Base-by-base conservation (phyloP, 2,329 filamentous ascomycete species). In the Sodiomyces alkalinus region DNA sequence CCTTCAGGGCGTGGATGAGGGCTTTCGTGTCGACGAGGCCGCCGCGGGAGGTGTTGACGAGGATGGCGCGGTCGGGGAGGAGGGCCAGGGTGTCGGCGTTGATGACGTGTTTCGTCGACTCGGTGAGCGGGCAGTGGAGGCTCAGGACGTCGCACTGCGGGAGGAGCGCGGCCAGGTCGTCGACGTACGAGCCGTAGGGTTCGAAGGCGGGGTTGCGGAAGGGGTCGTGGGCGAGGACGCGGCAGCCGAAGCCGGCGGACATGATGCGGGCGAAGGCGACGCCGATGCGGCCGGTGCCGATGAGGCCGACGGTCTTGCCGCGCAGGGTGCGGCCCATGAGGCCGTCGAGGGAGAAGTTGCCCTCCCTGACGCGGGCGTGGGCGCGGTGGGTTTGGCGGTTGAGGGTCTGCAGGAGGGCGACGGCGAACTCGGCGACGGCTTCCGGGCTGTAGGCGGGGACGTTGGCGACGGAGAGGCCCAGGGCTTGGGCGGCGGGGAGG, bases 391-490 rank as follows among this genome's bases (percentile, higher is more conserved):
- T 77, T 43, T 73, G 68, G 23, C 74, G 68, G 46, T 78, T 75
- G 23, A 79, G 56, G 2, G 73, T 75, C 53, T 76, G 71, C 29
- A 78, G 56, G 34, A 79, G 56, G 2, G 72, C 69, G n/a, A 79
- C 62, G 22, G 71, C 64, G 41, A 77, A 79, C 55, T 80, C 74
- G 38, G 74, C 74, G 3, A 80, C 74, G 3, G 74, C 69, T 47
- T 79, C 69, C 33, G 74, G 74, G 6, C 71, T 74, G 52, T 80
- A 80, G 3, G 69, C 64, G 2, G 74, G 74, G 19, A 80, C 74
- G 34, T 74, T 71, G 39, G 71, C 70, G 24, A 78, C 71, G 41
- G 68, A 66, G 37, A 80, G 51, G 32, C 63, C 62, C 4, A 70
- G 57, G 13, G 47, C 43, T 39, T 61, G 54, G 30, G 74, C 74